Evolutionary conservation across 768 basidiomycete species (phyloP), one percentile per base, ranked within the genome.

Genomic region (Lactarius sanguifluus): DNA sequence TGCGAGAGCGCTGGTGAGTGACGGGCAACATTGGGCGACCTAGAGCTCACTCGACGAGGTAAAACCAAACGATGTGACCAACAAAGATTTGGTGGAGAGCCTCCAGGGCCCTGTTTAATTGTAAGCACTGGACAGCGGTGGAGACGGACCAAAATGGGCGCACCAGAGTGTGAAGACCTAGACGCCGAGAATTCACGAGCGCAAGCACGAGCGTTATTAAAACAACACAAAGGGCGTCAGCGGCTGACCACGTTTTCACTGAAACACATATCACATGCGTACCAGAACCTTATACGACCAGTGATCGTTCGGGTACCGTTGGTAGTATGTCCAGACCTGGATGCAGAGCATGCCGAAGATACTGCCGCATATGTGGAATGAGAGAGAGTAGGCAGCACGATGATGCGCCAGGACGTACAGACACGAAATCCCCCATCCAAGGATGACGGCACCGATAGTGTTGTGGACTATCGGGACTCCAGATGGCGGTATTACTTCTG

Each of bases 331-430:
- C 63, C 61, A 70, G 18, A 57, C 55, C 47, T 70, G 70, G 15
- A 70, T 38, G 38, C 70, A 69, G 25, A 70, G 45, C 57, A 69
- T 69, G 15, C 70, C 70, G 45, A 70, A 70, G 32, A 66, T 20
- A 7, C 67, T 70, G 58, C n/a, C n/a, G 41, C 18, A 20, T 4
- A 23, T 25, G 61, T 28, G 20, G 25, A 55, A 23, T 62, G 41
- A 60, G 67, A 47, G 50, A 50, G 63, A 50, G 38, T 28, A 20
- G 10, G 32, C 10, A 20, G 20, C 43, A 10, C 18, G 18, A 13
- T 20, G 30, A 57, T 32, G 47, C 23, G 38, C 45, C 59, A 28
- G 20, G 50, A 70, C 69, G 18, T 45, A 70, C 69, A 70, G 61
- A 34, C 16, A 25, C 10, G 70, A 70, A 6, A 59, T 4, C 9